These are phyloP conservation scores for Mrakia blollopis DNA, from an alignment of 768 basidiomycete species.

Conservation along the genomic window DNA sequence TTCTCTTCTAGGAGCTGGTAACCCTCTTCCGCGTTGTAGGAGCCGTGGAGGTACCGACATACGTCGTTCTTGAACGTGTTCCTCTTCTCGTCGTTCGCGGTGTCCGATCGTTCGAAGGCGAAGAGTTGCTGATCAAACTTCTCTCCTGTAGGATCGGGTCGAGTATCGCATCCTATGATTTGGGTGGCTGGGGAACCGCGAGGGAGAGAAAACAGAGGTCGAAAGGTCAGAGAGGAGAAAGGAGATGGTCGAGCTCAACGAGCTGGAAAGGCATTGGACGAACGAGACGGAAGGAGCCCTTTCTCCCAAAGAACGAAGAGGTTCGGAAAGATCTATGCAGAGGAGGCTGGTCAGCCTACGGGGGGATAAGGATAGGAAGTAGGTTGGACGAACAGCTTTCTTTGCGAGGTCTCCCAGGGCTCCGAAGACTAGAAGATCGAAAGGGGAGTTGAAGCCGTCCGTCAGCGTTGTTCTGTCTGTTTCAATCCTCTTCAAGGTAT, in stretches of 20 bases:
- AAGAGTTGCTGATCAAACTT: background rate
- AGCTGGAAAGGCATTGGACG: background rate
- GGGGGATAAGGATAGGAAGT: background rate
- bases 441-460: background rate
- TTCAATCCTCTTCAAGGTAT: background rate
- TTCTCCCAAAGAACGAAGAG: background rate
- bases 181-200: background rate
- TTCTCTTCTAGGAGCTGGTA: background rate
- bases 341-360: background rate
- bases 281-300: background rate
- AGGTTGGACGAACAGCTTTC: conserved; percentile 4
- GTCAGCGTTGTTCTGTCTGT: background rate
- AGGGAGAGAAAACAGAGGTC: background rate
- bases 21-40: background rate
- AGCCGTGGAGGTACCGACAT: background rate
- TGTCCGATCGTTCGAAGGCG: background rate
- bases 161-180: background rate
- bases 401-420: conserved; percentile 7
- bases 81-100: background rate
- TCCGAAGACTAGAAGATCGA: background rate
- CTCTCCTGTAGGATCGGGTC: background rate
- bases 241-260: background rate
- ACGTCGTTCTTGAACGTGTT: background rate
- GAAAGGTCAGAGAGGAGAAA: background rate
- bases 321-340: background rate